Base-by-base conservation (phyloP, 352 stramenopile genomes). In the Phytophthora gonapodyides region DNA sequence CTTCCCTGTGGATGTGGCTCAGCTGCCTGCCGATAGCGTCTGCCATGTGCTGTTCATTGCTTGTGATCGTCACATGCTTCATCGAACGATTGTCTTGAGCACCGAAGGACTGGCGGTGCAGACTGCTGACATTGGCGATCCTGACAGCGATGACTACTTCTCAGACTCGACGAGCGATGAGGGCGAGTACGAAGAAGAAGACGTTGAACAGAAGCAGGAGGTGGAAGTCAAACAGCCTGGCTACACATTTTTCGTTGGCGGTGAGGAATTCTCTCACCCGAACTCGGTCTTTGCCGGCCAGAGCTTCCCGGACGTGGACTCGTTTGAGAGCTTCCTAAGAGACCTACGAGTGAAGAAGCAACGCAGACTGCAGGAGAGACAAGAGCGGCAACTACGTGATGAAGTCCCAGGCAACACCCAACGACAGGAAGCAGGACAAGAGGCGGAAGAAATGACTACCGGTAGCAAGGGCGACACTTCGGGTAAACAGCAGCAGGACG, bases 41-140 rank as follows among this genome's bases (percentile, higher is more conserved):
- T 84, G 73, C 24, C 67, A 88, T 44, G 71, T 88, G 37, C 53
- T 88, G 34, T 87, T 88, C 56, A 75, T 88, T 44, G 69, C 79
- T 41, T 82, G 75, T 56, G 76, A 88, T 67, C 71, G 67, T 41
- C 64, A 82, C 21, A 66, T 88, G 55, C 78, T 88, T 49, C 72
- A 76, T 47, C 79, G 79, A 21, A 76, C 70, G n/a, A 78, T 88
- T 53, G 75, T 78, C 35, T 63, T 88, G 30, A 84, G 72, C 41
- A 84, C 76, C 1, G 79, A 87, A 24, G 73, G 70, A 10, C 73
- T 87, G 17, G 68, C 75, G 8, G 46, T 85, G 1, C 57, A 76
- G 34, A 54, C 52, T 19, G 36, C 61, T 10, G 65, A 72, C 16
- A 63, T 73, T 24, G 61, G 35, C 13, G 46, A 72, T 42, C 21